Conservation (phyloP, 176 grass and related monocot genomes). For the Otatea glauca region DNA sequence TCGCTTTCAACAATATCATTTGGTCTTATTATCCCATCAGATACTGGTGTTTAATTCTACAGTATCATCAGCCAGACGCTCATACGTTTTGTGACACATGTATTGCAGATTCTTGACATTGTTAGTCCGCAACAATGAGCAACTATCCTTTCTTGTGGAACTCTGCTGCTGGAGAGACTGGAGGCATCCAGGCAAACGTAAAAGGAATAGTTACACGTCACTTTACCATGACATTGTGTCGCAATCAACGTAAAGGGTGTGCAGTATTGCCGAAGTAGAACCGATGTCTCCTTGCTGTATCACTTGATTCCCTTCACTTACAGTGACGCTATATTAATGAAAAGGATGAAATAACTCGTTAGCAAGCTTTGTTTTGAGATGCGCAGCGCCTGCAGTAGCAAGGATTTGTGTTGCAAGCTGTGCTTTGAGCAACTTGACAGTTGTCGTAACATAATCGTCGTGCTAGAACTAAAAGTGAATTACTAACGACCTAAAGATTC, state of each 20-base stretch:
- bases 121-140: constrained; percentile 59
- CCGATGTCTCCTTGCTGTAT: not conserved
- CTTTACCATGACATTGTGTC: not conserved
- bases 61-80: constrained; percentile 5
- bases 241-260: not conserved
- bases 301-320: not conserved
- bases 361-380: too few relatives aligned
- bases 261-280: too few relatives aligned
- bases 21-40: not conserved
- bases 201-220: too few relatives aligned
- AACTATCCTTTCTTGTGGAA: constrained; percentile 6
- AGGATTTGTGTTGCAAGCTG: not conserved
- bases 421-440: not conserved
- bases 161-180: constrained; percentile 8
- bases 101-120: constrained; percentile 74
- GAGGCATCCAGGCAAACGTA: constrained; percentile 32
- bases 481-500: not conserved
- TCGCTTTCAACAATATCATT: not conserved
- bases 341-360: too few relatives aligned
- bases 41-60: not conserved
- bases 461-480: not conserved
- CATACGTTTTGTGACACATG: not conserved
- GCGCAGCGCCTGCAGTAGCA: not conserved
- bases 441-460: not conserved
- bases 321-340: not conserved